Evolutionary conservation across 176 grass and related monocot genomes (phyloP), one percentile per base, ranked within the genome.

Genomic region (Microstegium vimineum): DNA sequence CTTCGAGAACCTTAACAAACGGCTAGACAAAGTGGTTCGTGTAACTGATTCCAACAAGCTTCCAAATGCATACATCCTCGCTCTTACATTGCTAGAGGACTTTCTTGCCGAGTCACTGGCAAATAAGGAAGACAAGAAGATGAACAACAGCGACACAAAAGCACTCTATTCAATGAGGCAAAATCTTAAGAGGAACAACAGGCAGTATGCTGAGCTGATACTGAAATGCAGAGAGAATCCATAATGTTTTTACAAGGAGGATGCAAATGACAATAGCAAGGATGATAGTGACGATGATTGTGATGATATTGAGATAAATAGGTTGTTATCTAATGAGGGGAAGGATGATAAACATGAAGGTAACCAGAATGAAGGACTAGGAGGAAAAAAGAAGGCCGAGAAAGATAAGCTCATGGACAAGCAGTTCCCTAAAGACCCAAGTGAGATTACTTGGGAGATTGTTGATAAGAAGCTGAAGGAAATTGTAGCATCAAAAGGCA

Each of bases 1-100:
- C 76, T 98, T 95, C 57, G 95, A 98, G 41, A 98, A 95, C 72
- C 70, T 98, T 22, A 98, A 98, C 84, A 98, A 98, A 87, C 95
- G 95, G 69, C 84, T 93, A 27, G 92, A 98, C 82, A 98, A 95
- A 83, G 88, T 98, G 66, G 82, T 85, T 25, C 86, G 92, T 59
- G 89, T 98, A 33, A 95, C 86, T 18, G 95, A 98, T 61, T 88
- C 90, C 11, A 90, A 90, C 20, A 91, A 94, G 41, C 25, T 76
- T 73, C 95, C 95, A 25, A 89, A 77, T 57, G 81, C 90, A 45
- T 98, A 98, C 72, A 93, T 98, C 70, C 94, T 89, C 17, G 89
- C 92, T 31, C 79, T 98, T 18, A 89, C 88, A 10, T 71, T 95
- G 60, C 82, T 98, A 22, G 95, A 98, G 73, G 95, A 98, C 72